These are phyloP conservation scores for Colletotrichum coccodes DNA, from an alignment of 2,329 filamentous ascomycete genomes.

Conservation along the genomic window DNA sequence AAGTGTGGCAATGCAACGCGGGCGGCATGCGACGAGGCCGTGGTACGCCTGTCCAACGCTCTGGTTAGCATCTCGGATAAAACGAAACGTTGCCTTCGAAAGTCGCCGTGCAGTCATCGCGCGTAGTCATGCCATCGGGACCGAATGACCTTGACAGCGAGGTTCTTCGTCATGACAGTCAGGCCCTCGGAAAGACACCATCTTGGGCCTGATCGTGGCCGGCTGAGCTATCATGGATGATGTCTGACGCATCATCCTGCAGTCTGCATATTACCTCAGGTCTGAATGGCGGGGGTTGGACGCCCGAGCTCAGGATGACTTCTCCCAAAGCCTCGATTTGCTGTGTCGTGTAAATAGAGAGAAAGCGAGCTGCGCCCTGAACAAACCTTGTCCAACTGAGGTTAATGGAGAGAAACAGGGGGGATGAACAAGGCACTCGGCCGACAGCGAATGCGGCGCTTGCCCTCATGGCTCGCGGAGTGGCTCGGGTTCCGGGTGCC, in stretches of 20 bases:
- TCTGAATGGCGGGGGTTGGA: not conserved
- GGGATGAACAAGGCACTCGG: conserved; percentile 14
- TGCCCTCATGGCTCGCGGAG: conserved; percentile 5
- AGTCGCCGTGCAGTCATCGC: not conserved
- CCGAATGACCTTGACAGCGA: not conserved
- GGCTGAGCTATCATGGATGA: not conserved
- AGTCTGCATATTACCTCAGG: conserved; percentile 5
- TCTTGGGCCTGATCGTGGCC: not conserved
- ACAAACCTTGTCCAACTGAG: not conserved
- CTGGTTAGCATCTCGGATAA: conserved; percentile 6
- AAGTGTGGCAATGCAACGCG: conserved; percentile 15
- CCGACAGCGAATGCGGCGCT: not conserved
- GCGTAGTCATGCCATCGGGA: conserved; percentile 1
- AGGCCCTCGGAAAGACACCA: not conserved
- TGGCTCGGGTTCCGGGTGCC: conserved; percentile 16
- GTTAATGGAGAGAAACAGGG: not conserved
- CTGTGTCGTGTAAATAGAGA: conserved; percentile 5
- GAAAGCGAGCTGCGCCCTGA: not conserved
- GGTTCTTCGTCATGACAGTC: no score
- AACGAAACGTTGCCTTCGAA: not conserved
- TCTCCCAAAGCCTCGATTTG: not conserved
- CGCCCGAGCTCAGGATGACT: not conserved
- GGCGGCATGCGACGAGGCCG: not conserved
- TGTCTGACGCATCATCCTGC: conserved; percentile 5
- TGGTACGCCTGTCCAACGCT: conserved; percentile 11